phyloP scores from a whole-genome alignment of 75 land plant genomes.

The Larix kaempferi region DNA sequence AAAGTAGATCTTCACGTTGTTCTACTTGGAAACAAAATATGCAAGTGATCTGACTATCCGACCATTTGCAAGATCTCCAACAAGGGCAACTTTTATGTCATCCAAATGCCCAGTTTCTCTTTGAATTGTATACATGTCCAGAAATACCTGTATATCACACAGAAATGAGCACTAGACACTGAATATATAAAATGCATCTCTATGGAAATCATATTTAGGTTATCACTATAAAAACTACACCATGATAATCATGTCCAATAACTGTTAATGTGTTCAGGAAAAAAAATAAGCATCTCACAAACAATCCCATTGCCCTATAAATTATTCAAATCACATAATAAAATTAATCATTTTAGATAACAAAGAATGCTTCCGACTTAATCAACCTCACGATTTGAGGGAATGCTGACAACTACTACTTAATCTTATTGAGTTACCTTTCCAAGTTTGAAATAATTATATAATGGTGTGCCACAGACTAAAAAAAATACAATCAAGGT shows the following conservation, averaged over 20 bases:
- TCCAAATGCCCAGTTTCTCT: slow-evolving; percentile 90
- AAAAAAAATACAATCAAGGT: too few relatives aligned
- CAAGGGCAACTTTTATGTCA: slow-evolving; percentile 82
- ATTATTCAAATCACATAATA: too few relatives aligned
- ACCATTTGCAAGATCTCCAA: too few relatives aligned
- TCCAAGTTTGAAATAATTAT: too few relatives aligned
- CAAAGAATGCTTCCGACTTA: too few relatives aligned
- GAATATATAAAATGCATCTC: background rate
- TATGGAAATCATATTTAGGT: background rate
- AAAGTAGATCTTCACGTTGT: slow-evolving; percentile 80
- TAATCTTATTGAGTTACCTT: too few relatives aligned
- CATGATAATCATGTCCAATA: too few relatives aligned
- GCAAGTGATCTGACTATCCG: slow-evolving; percentile 88
- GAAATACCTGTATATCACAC: slow-evolving; percentile 56
- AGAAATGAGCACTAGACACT: background rate
- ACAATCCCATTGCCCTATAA: too few relatives aligned
- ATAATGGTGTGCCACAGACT: too few relatives aligned
- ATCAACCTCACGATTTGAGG: too few relatives aligned
- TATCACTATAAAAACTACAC: background rate
- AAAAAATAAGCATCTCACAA: background rate
- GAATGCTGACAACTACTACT: too few relatives aligned
- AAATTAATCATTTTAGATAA: too few relatives aligned
- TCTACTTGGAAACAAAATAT: slow-evolving; percentile 76
- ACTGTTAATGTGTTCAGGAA: background rate
- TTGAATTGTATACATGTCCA: slow-evolving; percentile 91